These are phyloP conservation scores for Gnomoniopsis smithogilvyi DNA, from an alignment of 2,329 filamentous ascomycete species.

Conservation along the genomic window DNA sequence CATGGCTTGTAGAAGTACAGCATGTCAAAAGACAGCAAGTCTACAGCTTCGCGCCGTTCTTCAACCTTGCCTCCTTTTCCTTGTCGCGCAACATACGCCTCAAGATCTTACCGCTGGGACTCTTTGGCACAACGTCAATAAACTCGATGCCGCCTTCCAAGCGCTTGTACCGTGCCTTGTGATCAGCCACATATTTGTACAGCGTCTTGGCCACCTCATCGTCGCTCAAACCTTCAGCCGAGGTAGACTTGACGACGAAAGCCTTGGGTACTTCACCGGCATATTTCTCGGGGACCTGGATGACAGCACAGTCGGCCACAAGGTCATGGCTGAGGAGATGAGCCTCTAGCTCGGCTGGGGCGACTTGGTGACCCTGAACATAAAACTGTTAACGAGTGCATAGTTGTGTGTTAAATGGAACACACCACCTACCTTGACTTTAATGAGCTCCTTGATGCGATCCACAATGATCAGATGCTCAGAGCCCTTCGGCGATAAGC, in stretches of 20 bases:
- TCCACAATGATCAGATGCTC: conserved; percentile 86
- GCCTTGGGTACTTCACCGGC: conserved; percentile 54
- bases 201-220: conserved; percentile 43
- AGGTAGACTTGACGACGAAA: conserved; percentile 40
- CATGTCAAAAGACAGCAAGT: not conserved
- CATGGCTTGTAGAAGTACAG: not conserved
- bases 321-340: conserved; percentile 64
- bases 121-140: conserved; percentile 59
- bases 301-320: conserved; percentile 66
- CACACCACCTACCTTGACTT: conserved; percentile 39
- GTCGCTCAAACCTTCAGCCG: conserved; percentile 44
- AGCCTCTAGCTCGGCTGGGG: conserved; percentile 67
- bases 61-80: conserved; percentile 61
- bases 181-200: conserved; percentile 49
- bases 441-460: conserved; percentile 54
- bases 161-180: conserved; percentile 58
- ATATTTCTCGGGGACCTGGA: conserved; percentile 53
- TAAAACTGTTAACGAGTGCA: not conserved
- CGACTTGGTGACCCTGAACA: conserved; percentile 62
- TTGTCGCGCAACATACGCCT: conserved; percentile 61
- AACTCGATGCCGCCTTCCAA: conserved; percentile 53
- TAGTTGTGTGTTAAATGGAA: no score
- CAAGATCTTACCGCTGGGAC: conserved; percentile 63
- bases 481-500: conserved; percentile 58
- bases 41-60: conserved; percentile 58